Base-by-base conservation (phyloP, 768 basidiomycete species). In the Boletus huronensis region DNA sequence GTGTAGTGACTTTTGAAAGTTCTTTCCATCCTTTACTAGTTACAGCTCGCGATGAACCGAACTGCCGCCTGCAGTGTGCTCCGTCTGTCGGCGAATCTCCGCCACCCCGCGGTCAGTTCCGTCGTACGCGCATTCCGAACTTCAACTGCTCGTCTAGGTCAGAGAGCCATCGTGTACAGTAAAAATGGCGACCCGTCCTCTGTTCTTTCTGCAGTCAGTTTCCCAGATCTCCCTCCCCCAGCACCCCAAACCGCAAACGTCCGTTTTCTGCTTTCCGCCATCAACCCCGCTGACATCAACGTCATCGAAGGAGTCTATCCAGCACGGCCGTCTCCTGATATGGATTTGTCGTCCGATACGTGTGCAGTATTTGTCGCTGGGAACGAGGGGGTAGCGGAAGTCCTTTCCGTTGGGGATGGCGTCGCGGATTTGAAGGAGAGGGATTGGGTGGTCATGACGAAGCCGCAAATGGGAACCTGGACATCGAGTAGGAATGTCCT, bases 241-340 rank as follows among this genome's bases (percentile, higher is more conserved):
- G 62, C 75, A 6, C 74, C 82, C n/a, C 70, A 75, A 52, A 79
- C 84, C 1, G 70, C 84, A 34, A 89, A 88, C 65, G 66, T 93
- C 66, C 79, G 77, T 57, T 82, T 87, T 65, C 72, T 87, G 13
- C 77, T 90, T 21, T 78, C 88, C 6, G 87, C 90, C 9, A 81
- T 93, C 53, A 92, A 93, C 66, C 90, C 90, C 4, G 83, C 90
- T 16, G 91, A 93, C 57, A 68, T 90, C 65, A 92, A 91, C 56
- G 85, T 87, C 52, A 77, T 92, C 34, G 84, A 92, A 66, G 90
- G 90, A 16, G 81, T 88, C n/a, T 93, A 92, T 63, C 91, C 91
- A 0, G 65, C 79, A 9, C 83, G 81, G 55, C 87, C 88, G 0
- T 65, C 59, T 7, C 72, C 69, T 26, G 65, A 68, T 13, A 65